Evolutionary conservation across 2,329 filamentous ascomycete genomes (phyloP).

Genomic region (Hirsutella thompsonii): DNA sequence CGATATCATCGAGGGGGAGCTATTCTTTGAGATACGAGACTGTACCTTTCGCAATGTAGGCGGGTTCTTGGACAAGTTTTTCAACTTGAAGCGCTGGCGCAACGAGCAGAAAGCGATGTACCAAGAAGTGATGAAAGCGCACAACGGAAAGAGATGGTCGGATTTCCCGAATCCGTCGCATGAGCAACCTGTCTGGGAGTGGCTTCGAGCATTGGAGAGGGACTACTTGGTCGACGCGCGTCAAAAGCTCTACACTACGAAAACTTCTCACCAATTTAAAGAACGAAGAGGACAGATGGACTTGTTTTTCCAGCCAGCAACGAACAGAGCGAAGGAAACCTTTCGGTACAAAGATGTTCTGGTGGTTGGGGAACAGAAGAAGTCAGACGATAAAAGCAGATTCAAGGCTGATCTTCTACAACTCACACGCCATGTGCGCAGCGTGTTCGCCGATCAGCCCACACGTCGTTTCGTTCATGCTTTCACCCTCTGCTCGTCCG

Average conservation of each 20-base stretch:
- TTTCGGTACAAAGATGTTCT: constrained; percentile 7
- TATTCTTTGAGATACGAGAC: neutral
- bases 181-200: neutral
- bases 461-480: constrained; percentile 4
- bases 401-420: constrained; percentile 9
- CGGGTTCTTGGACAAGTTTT: neutral
- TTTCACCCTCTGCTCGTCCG: constrained; percentile 2
- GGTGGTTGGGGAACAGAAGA: constrained; percentile 8
- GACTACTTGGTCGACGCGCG: neutral
- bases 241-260: neutral
- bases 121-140: neutral
- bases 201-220: neutral
- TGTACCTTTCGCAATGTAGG: neutral
- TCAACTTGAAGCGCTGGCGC: neutral
- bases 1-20: too few species aligned
- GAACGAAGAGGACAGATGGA: too few species aligned
- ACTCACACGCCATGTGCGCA: constrained; percentile 6
- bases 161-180: neutral
- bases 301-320: neutral
- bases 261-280: neutral
- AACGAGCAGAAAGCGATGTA: neutral
- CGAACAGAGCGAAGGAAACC: neutral
- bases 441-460: constrained; percentile 1
- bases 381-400: constrained; percentile 1
- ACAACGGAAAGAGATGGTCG: neutral